phyloP scores from a whole-genome alignment of 768 basidiomycete species.

The Phylloporus scabripes region DNA sequence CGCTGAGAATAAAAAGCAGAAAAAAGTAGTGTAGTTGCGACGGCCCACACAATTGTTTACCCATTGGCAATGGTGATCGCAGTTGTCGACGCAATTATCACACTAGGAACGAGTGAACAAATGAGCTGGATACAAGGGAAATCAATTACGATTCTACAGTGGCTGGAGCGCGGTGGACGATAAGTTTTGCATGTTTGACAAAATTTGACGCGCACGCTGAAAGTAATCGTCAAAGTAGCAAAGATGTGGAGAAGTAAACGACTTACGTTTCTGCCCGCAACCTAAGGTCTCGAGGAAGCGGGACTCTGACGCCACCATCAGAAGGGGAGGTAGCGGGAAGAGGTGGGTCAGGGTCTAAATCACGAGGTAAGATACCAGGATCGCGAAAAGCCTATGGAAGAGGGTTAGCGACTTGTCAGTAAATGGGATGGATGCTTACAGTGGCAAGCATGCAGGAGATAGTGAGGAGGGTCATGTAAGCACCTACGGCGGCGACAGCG shows the following conservation, averaged over 20 bases:
- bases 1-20: slow-evolving; percentile 70
- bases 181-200: slow-evolving; percentile 92
- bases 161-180: slow-evolving; percentile 88
- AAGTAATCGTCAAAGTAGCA: not conserved
- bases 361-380: slow-evolving; percentile 85
- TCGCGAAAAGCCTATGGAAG: slow-evolving; percentile 62
- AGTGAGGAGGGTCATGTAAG: slow-evolving; percentile 58
- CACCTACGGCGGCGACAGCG: slow-evolving; percentile 61
- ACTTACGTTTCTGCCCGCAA: slow-evolving; percentile 74
- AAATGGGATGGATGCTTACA: slow-evolving; percentile 36
- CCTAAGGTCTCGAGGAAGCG: slow-evolving; percentile 76
- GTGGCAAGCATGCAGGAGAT: slow-evolving; percentile 74
- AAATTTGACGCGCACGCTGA: slow-evolving; percentile 85
- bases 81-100: slow-evolving; percentile 95
- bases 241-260: not conserved
- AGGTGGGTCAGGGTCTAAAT: slow-evolving; percentile 83
- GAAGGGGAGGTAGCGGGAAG: slow-evolving; percentile 57
- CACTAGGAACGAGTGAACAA: slow-evolving; percentile 47
- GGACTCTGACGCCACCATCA: slow-evolving; percentile 55
- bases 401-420: not conserved
- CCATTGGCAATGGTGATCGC: slow-evolving; percentile 89
- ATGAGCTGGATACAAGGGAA: not conserved
- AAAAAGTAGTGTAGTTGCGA: slow-evolving; percentile 93
- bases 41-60: slow-evolving; percentile 95
- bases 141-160: slow-evolving; percentile 80